A percentile compares a stretch with the other conserved stretches of the same genome.
Evolutionary conservation across 805 yeast genomes (phyloP).

Genomic region (Kluyveromyces nonfermentans): DNA sequence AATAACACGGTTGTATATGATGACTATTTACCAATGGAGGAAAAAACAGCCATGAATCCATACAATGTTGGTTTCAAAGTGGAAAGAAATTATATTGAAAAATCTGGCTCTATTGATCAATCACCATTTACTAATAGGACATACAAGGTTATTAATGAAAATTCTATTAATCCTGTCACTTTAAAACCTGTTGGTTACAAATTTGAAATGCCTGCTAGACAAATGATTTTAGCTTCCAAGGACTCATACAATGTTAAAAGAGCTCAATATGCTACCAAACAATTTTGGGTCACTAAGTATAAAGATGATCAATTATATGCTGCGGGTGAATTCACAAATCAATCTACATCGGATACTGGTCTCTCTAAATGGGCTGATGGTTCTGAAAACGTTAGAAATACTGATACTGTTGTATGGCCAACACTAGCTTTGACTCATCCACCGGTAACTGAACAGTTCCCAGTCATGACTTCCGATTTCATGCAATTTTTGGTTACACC

Average conservation of each 20-base stretch:
- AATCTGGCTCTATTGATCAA: slow-evolving; percentile 63
- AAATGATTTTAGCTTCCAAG: slow-evolving; percentile 59
- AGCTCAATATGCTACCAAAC: slow-evolving; percentile 69
- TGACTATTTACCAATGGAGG: slow-evolving; percentile 55
- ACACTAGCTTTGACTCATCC: slow-evolving; percentile 75
- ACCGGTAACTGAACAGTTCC: slow-evolving; percentile 81
- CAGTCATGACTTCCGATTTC: slow-evolving; percentile 81
- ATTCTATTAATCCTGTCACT: slow-evolving; percentile 57
- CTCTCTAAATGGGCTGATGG: slow-evolving; percentile 64
- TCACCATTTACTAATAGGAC: slow-evolving; percentile 69
- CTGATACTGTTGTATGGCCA: slow-evolving; percentile 72
- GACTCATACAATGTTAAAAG: slow-evolving; percentile 59
- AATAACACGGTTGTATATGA: slow-evolving; percentile 63
- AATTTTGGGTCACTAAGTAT: slow-evolving; percentile 75
- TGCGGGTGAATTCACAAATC: slow-evolving; percentile 83
- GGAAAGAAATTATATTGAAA: slow-evolving; percentile 56
- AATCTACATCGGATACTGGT: slow-evolving; percentile 63
- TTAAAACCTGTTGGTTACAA: slow-evolving; percentile 71
- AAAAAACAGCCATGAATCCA: slow-evolving; percentile 46
- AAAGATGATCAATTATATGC: slow-evolving; percentile 63
- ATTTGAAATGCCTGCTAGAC: slow-evolving; percentile 63
- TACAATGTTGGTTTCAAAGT: slow-evolving; percentile 61
- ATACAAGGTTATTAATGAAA: slow-evolving; percentile 67
- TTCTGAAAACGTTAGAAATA: slow-evolving; percentile 58
- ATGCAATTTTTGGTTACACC: slow-evolving; percentile 61